Evolutionary conservation across 345 rosid species (phyloP).

Genomic region (Eutrema heterophyllum): DNA sequence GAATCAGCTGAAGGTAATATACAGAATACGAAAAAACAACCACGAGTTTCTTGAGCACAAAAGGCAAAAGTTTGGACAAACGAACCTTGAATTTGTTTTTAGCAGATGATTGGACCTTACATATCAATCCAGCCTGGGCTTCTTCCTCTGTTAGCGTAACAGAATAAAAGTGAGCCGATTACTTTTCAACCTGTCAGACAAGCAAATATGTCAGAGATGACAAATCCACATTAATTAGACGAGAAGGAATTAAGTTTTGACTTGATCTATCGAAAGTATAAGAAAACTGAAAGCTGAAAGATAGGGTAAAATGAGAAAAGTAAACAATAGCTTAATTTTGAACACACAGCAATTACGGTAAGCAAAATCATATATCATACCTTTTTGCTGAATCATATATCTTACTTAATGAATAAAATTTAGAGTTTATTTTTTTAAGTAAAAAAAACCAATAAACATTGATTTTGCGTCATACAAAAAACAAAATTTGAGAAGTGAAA

Average conservation of each 20-base stretch:
- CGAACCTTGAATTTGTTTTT: slow-evolving; percentile 95
- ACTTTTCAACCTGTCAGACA: slow-evolving; percentile 87
- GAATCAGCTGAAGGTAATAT: slow-evolving; percentile 5
- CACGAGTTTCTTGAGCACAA: neutral
- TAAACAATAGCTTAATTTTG: neutral
- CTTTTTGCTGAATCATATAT: too few relatives aligned
- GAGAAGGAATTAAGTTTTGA: too few relatives aligned
- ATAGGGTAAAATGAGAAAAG: neutral
- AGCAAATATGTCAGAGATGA: slow-evolving; percentile 3
- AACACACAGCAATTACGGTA: too few relatives aligned
- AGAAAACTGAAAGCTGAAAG: too few relatives aligned
- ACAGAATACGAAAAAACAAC: neutral
- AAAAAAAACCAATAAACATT: neutral
- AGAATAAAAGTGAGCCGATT: slow-evolving; percentile 93
- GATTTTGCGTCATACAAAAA: neutral
- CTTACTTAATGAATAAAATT: too few relatives aligned
- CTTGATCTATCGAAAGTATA: too few relatives aligned
- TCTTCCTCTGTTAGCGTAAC: slow-evolving; percentile 80
- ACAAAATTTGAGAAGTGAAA: neutral
- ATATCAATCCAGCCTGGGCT: slow-evolving; percentile 68
- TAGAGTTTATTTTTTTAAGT: too few relatives aligned
- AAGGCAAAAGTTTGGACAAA: neutral
- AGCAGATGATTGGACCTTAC: slow-evolving; percentile 80
- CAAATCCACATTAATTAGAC: slow-evolving; percentile 19
- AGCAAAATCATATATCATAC: too few relatives aligned